Evolutionary conservation across 2,329 filamentous ascomycete species (phyloP).

Genomic region (Malbranchea zuffiana): DNA sequence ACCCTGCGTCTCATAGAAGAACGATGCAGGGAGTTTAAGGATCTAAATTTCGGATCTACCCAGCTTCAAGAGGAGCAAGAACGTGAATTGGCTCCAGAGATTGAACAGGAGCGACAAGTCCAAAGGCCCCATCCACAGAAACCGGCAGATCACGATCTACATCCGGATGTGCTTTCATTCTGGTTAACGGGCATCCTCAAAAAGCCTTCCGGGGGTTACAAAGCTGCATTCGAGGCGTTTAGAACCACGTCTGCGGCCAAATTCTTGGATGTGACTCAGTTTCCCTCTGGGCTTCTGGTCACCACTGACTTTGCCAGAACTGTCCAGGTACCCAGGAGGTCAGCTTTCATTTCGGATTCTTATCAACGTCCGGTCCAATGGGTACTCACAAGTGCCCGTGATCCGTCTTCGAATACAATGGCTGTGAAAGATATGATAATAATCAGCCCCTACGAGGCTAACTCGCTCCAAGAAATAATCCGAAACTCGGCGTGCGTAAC

Average conservation of each 20-base stretch:
- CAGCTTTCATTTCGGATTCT: slow-evolving; percentile 29
- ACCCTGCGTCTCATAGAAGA: no score
- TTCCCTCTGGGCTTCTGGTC: slow-evolving; percentile 34
- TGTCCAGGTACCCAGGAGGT: slow-evolving; percentile 21
- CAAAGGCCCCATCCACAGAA: slow-evolving; percentile 18
- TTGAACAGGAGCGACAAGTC: slow-evolving; percentile 9
- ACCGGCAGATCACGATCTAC: slow-evolving; percentile 34
- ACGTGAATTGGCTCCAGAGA: slow-evolving; percentile 47
- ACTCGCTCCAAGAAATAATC: slow-evolving; percentile 39
- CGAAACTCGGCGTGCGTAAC: slow-evolving; percentile 22
- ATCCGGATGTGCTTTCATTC: slow-evolving; percentile 30
- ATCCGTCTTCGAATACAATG: no score
- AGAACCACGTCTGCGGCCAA: slow-evolving; percentile 19
- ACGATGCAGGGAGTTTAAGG: slow-evolving; percentile 21
- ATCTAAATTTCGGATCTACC: slow-evolving; percentile 34
- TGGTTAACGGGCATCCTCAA: slow-evolving; percentile 1
- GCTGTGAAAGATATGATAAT: slow-evolving; percentile 40
- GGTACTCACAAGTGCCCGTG: slow-evolving; percentile 33
- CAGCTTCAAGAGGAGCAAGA: slow-evolving; percentile 47
- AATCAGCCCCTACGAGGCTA: slow-evolving; percentile 51
- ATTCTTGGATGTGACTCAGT: slow-evolving; percentile 16
- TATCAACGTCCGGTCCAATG: slow-evolving; percentile 48
- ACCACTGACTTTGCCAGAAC: slow-evolving; percentile 44
- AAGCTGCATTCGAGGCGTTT: slow-evolving; percentile 39
- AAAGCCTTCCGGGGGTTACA: slow-evolving; percentile 22